Evolutionary conservation across 345 rosid genomes (phyloP), one percentile per base, ranked within the genome.

Genomic region (Euphorbia pulcherrima): DNA sequence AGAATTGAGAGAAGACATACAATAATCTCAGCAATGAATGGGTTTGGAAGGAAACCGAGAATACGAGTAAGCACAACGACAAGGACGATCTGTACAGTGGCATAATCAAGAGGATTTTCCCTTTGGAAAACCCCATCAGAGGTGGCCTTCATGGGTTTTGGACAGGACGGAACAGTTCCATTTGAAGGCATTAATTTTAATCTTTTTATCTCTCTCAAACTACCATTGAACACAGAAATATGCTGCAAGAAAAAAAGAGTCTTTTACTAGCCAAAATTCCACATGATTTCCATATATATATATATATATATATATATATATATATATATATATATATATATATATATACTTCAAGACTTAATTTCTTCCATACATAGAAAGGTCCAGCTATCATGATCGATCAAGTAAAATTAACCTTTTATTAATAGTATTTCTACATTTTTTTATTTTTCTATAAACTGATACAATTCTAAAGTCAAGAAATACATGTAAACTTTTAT

Each of bases 101-200:
- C 94, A 33, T 35, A 78, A 33, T 90, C 74, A 11, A 90, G 80
- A 44, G 97, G 97, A 69, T 79, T 81, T 51, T 90, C 97, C 1
- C 87, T 89, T 47, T 90, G 98, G 68, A 92, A 90, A 8, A 85
- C 81, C 27, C 97, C 98, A 65, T 92, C 86, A 0, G 97, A 93
- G 0, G 94, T 88, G 0, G 97, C 92, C 81, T 77, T 83, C 98
- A 88, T 93, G 5, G 92, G 70, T 24, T 66, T 29, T 6, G 82
- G 76, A 68, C 91, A 91, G 24, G 80, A 6, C 28, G 71, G 37
- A 2, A 12, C 81, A 64, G 47, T 75, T 35, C 40, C 81, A 66
- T 0, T 60, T 0, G 41, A 4, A 14, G 74, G 69, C 80, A 76
- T 77, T 59, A 12, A 12, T 44, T 44, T 44, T 7, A 12, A 44